Evolutionary conservation across 2,329 filamentous ascomycete genomes (phyloP).

Genomic region (Drechslerella dactyloides): DNA sequence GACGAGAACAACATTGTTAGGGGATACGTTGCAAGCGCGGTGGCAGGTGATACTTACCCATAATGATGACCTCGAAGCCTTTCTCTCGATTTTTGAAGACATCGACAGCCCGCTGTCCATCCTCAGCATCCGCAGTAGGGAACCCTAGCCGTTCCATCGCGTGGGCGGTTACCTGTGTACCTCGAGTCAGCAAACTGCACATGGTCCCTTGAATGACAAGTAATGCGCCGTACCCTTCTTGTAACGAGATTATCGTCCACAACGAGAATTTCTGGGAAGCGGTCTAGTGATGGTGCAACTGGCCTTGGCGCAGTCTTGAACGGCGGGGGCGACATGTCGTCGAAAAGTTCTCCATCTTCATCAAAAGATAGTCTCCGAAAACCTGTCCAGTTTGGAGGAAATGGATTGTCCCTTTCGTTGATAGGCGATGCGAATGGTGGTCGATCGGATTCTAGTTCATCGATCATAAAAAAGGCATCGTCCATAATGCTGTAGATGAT

Average conservation of each 20-base stretch:
- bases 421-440: slow-evolving; percentile 28
- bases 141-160: slow-evolving; percentile 59
- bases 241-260: slow-evolving; percentile 42
- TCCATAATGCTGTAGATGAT: slow-evolving; percentile 20
- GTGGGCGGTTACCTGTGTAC: slow-evolving; percentile 58
- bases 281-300: slow-evolving; percentile 1
- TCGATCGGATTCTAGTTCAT: slow-evolving; percentile 19
- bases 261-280: slow-evolving; percentile 32
- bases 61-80: slow-evolving; percentile 61
- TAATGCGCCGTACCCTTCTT: slow-evolving; percentile 33
- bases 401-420: slow-evolving; percentile 25
- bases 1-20: neutral
- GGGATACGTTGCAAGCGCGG: neutral
- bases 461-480: slow-evolving; percentile 27
- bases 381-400: slow-evolving; percentile 23
- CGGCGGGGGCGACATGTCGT: slow-evolving; percentile 2
- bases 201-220: slow-evolving; percentile 58
- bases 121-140: slow-evolving; percentile 59
- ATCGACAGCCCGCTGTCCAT: slow-evolving; percentile 63
- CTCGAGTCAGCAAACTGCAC: slow-evolving; percentile 49
- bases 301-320: neutral
- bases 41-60: slow-evolving; percentile 57
- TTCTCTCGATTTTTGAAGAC: slow-evolving; percentile 54
- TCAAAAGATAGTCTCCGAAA: slow-evolving; percentile 27
- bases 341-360: slow-evolving; percentile 17